Evolutionary conservation across 352 stramenopile genomes (phyloP).

Genomic region (Aphanomyces euteiches): DNA sequence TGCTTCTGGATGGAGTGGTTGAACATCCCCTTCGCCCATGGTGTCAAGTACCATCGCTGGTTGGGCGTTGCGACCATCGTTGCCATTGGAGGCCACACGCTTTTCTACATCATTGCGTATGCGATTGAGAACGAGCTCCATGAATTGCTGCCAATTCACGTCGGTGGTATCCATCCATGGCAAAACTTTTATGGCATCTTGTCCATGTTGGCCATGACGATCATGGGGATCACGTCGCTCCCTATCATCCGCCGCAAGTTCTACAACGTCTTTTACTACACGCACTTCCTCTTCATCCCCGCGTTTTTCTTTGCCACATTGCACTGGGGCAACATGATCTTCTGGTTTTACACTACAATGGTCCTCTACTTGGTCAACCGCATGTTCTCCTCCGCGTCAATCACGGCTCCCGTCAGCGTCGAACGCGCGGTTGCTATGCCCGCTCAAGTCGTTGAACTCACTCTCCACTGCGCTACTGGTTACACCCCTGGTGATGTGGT

Average conservation of each 20-base stretch:
- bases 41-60: slow-evolving; percentile 54
- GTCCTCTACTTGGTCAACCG: slow-evolving; percentile 31
- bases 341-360: slow-evolving; percentile 36
- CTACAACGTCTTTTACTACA: slow-evolving; percentile 37
- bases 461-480: slow-evolving; percentile 9
- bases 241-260: slow-evolving; percentile 27
- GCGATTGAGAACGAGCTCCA: slow-evolving; percentile 32
- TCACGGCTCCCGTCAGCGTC: slow-evolving; percentile 29
- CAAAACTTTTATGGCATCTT: slow-evolving; percentile 51
- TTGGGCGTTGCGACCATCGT: slow-evolving; percentile 48
- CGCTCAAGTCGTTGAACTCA: slow-evolving; percentile 34
- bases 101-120: slow-evolving; percentile 40
- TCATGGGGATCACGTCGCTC: slow-evolving; percentile 33
- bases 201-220: slow-evolving; percentile 39
- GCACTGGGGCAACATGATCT: slow-evolving; percentile 34
- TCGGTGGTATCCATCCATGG: slow-evolving; percentile 36
- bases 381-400: slow-evolving; percentile 16
- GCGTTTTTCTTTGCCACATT: slow-evolving; percentile 30
- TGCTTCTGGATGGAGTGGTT: slow-evolving; percentile 61
- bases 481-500: slow-evolving; percentile 38
- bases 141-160: slow-evolving; percentile 39
- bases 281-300: slow-evolving; percentile 33
- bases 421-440: slow-evolving; percentile 36
- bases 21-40: slow-evolving; percentile 56
- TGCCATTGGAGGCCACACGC: slow-evolving; percentile 43